Base-by-base conservation (phyloP, 1,284 basidiomycete genomes). In the Pisolithus thermaeus region DNA sequence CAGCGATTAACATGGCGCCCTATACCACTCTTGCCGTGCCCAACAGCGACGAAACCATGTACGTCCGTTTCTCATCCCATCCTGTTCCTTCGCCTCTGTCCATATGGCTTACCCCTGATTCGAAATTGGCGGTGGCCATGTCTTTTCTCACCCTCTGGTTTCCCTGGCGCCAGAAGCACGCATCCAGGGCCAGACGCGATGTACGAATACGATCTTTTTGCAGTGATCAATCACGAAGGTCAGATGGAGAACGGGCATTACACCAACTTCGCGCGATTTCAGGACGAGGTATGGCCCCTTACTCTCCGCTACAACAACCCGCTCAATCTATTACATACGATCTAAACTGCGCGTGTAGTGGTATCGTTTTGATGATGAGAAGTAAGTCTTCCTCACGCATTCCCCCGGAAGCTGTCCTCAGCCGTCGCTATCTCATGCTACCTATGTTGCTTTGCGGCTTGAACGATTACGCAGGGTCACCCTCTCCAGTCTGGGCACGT, bases 181-280 rank as follows among this genome's bases (percentile, higher is more conserved):
- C 70, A 73, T 54, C 73, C 76, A 5, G 83, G 85, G 1, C 84
- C 87, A 1, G 74, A 80, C 37, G 75, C 78, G 12, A 77, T 92
- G 69, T 97, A 92, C 68, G 84, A 90, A 50, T 97, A 97, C 66
- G 91, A 97, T 62, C 79, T 97, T 2, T 94, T 96, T 61, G 89
- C 92, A 7, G 92, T 97, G 32, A 87, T 97, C 54, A 94, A 93
- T 56, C 95, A 97, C 68, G 92, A 97, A 65, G 95, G 95, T 8
- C 87, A 90, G 66, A 84, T 98, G 62, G 88, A 95, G 68, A 97
- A 93, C 54, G 95, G 95, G 0, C 95, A 97, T 65, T 97, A 97
- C 68, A 92, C 87, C 27, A 91, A 87, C 66, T 93, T 79, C 63
- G 84, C 87, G 23, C 79, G 87, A 28, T 88, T 81, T 59, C 76